These are phyloP conservation scores for Byssoonygena ceratinophila DNA, from an alignment of 2,329 filamentous ascomycete genomes.

Conservation along the genomic window DNA sequence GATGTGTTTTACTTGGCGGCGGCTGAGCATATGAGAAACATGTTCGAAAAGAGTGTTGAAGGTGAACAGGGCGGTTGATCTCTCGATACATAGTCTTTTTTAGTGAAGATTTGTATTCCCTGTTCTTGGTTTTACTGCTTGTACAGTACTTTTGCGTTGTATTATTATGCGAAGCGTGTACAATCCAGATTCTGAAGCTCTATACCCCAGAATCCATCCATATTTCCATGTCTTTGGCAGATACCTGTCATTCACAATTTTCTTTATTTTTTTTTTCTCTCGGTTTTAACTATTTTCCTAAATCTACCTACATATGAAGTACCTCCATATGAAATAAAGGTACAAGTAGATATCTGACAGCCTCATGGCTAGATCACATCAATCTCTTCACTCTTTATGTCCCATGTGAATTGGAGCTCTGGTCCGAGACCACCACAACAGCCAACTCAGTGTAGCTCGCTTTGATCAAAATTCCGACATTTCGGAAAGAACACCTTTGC, in stretches of 20 bases:
- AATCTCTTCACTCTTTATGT: too few species aligned
- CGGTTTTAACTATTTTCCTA: neutral
- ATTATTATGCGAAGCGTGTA: too few species aligned
- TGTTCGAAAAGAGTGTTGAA: constrained; percentile 22
- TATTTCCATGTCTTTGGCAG: too few species aligned
- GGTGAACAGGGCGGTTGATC: neutral
- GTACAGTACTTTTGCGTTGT: too few species aligned
- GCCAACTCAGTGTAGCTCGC: too few species aligned
- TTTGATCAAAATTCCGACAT: neutral
- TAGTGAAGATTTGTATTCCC: neutral
- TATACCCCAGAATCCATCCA: too few species aligned
- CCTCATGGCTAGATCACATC: neutral
- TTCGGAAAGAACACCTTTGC: too few species aligned
- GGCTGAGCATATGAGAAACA: constrained; percentile 35
- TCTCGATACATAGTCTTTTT: neutral
- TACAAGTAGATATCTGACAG: neutral
- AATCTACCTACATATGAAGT: neutral
- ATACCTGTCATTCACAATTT: too few species aligned
- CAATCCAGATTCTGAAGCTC: too few species aligned
- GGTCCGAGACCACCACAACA: too few species aligned
- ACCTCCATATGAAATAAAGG: neutral
- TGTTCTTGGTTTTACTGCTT: neutral
- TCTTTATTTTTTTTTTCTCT: neutral
- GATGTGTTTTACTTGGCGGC: constrained; percentile 36
- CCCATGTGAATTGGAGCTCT: too few species aligned